These are phyloP conservation scores for Fonsecaea multimorphosa DNA, from an alignment of 2,329 filamentous ascomycete species.

Conservation along the genomic window DNA sequence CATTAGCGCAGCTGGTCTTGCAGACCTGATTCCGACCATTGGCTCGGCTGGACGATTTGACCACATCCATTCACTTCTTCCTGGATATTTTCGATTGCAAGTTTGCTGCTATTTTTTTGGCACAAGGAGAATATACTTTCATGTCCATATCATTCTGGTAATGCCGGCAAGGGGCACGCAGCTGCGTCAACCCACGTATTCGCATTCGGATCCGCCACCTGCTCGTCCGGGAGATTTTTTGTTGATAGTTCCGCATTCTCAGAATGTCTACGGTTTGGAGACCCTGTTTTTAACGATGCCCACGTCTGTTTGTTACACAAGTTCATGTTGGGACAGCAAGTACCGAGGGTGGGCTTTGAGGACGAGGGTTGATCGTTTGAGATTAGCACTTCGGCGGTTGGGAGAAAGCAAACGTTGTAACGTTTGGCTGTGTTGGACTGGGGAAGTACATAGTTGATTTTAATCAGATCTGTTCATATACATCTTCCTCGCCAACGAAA, in stretches of 20 bases:
- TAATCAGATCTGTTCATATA: slow-evolving; percentile 14
- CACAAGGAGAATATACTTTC: slow-evolving; percentile 12
- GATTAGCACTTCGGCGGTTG: neutral
- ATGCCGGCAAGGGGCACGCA: slow-evolving; percentile 24
- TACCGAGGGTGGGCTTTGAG: neutral
- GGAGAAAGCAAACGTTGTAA: slow-evolving; percentile 2
- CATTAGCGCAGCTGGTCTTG: slow-evolving; percentile 32
- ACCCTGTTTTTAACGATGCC: slow-evolving; percentile 30
- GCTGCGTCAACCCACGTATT: slow-evolving; percentile 14
- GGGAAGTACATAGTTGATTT: slow-evolving; percentile 20
- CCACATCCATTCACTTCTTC: slow-evolving; percentile 22
- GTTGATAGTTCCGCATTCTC: slow-evolving; percentile 10
- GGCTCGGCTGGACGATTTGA: slow-evolving; percentile 20
- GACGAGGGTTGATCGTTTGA: neutral
- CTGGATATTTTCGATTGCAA: slow-evolving; percentile 1
- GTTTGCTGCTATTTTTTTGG: slow-evolving; percentile 8
- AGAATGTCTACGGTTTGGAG: slow-evolving; percentile 24
- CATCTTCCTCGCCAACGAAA: neutral
- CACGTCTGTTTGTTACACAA: slow-evolving; percentile 24
- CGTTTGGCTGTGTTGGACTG: neutral
- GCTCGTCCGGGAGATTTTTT: slow-evolving; percentile 8
- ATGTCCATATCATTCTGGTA: slow-evolving; percentile 31
- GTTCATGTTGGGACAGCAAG: slow-evolving; percentile 16
- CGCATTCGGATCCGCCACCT: neutral
- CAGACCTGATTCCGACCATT: slow-evolving; percentile 12